phyloP scores from a whole-genome alignment of 805 yeast species.

The Sungouiozyma intestinalis region DNA sequence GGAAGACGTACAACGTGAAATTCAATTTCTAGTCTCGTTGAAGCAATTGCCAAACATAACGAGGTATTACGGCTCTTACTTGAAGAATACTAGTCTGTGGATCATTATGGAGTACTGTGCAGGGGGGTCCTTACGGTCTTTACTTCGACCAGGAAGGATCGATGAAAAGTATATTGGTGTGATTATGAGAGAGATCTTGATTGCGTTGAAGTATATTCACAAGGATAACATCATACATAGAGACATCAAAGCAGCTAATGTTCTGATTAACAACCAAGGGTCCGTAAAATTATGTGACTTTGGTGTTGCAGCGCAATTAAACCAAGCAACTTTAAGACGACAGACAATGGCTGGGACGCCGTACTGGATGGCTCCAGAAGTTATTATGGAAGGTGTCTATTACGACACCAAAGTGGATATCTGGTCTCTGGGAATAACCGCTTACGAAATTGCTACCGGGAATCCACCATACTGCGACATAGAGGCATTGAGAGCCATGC shows the following conservation, averaged over 20 bases:
- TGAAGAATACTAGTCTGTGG: constrained; percentile 89
- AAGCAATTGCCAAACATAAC: constrained; percentile 86
- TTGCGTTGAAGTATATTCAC: constrained; percentile 76
- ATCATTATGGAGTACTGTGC: constrained; percentile 96
- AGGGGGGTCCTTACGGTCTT: constrained; percentile 86
- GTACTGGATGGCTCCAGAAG: constrained; percentile 99
- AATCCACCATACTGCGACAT: constrained; percentile 95
- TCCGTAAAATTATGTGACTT: constrained; percentile 88
- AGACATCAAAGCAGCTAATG: constrained; percentile 94
- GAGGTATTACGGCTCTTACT: constrained; percentile 79
- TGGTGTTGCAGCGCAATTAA: constrained; percentile 93
- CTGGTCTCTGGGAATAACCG: constrained; percentile 94
- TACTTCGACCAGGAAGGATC: constrained; percentile 74
- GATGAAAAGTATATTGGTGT: constrained; percentile 80
- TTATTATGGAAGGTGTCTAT: constrained; percentile 78
- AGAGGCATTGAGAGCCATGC: constrained; percentile 92
- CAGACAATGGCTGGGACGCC: constrained; percentile 95
- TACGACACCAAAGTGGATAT: constrained; percentile 91
- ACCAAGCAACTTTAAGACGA: constrained; percentile 64
- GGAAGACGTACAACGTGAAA: constrained; percentile 86
- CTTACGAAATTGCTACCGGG: constrained; percentile 91
- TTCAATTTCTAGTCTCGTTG: constrained; percentile 72
- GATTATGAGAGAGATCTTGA: constrained; percentile 69
- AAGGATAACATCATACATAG: constrained; percentile 87
- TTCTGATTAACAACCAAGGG: constrained; percentile 81